Evolutionary conservation across 2,329 filamentous ascomycete species (phyloP), one percentile per base, ranked within the genome.

Genomic region (Hymenoscyphus albidus): DNA sequence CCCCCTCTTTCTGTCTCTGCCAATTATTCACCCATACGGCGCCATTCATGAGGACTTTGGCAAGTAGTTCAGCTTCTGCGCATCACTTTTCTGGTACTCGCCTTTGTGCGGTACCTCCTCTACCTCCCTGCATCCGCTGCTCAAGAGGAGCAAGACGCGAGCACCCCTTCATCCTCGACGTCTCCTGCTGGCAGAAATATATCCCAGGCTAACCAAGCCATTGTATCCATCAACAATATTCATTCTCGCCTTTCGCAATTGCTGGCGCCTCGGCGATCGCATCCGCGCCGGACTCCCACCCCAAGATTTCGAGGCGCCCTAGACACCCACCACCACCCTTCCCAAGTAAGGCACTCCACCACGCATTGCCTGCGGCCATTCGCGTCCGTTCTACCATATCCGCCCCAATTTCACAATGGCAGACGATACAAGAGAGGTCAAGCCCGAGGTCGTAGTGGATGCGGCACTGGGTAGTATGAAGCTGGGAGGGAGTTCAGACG

Each of bases 381-480:
- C 44, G 14, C 55, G 31, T 58, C 27, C 54, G 59, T 40, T 40
- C 32, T 48, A 55, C 16, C 31, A 27, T 2, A 12, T 60, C 38
- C 22, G 38, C 31, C 62, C 58, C 10, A 59, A 57, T 42, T 64
- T 59, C 58, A 61, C 58, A 66, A 76, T 76, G 74, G 72, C 72
- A 62, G 72, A 73, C 16, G 70, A 74, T 58, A 70, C 65, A 51
- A 63, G 66, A 57, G 69, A 71, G 44, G 35, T 35, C 6, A 63
- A 65, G 13, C 71, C 71, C 63, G 59, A 70, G 32, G 73, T 71
- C 60, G 69, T 68, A 31, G 73, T 75, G 35, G 72, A 76, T 62
- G 63, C 69, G 58, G 74, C 72, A 54, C 69, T 76, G 16, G 65
- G 69, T 51, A 73, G 71, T n/a, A 75, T 76, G 74, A 76, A 74